Percentiles rank a stretch among this genome's conserved stretches.
Evolutionary conservation across 2,329 filamentous ascomycete genomes (phyloP).

Genomic region (Monosporascus ibericus): DNA sequence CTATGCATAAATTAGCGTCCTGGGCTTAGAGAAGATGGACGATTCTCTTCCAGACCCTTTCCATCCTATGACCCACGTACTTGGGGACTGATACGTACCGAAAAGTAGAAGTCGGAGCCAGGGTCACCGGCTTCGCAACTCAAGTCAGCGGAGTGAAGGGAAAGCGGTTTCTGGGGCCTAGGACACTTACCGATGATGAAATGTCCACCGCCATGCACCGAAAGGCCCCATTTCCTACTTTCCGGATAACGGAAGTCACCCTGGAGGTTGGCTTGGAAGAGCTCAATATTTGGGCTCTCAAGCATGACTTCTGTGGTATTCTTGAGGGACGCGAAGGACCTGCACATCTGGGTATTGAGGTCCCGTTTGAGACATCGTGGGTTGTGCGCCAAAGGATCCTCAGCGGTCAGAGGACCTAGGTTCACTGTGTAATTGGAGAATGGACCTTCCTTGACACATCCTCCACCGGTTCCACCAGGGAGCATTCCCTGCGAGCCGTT

Average conservation of each 20-base stretch:
- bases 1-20: not conserved
- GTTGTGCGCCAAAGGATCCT: constrained; percentile 29
- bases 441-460: constrained; percentile 43
- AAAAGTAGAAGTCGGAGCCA: constrained; percentile 37
- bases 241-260: constrained; percentile 26
- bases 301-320: constrained; percentile 33
- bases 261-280: constrained; percentile 36
- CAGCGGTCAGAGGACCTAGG: constrained; percentile 29
- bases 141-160: constrained; percentile 8
- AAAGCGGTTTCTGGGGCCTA: not conserved
- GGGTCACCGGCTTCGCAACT: constrained; percentile 35
- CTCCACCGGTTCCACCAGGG: constrained; percentile 44
- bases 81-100: constrained; percentile 4
- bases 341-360: constrained; percentile 27
- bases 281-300: constrained; percentile 25
- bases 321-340: constrained; percentile 13
- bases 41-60: too few species aligned
- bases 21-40: too few species aligned
- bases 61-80: too few species aligned
- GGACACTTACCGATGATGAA: constrained; percentile 24
- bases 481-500: constrained; percentile 19
- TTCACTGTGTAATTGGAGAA: constrained; percentile 35
- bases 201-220: constrained; percentile 30
- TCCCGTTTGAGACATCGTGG: constrained; percentile 38
- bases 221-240: constrained; percentile 19